Percentiles rank a stretch among this genome's conserved stretches.
These are phyloP conservation scores for Atkinsonella hypoxylon DNA, from an alignment of 2,329 filamentous ascomycete species.

Conservation along the genomic window DNA sequence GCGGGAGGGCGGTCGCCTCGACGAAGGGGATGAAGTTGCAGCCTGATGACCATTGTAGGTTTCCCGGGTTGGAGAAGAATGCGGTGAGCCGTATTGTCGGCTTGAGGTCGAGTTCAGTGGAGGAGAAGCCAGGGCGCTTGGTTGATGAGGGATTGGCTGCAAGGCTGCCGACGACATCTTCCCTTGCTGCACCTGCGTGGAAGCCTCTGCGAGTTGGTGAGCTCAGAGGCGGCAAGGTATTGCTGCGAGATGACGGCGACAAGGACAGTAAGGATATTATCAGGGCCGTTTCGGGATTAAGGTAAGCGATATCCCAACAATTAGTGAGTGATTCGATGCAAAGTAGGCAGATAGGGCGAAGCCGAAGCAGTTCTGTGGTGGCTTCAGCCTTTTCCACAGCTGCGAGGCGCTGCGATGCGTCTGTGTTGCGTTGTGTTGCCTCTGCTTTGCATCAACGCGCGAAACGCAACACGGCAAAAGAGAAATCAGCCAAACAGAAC, in stretches of 20 bases:
- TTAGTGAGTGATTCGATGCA: neutral
- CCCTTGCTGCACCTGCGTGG: conserved; percentile 10
- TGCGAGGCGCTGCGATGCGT: conserved; percentile 4
- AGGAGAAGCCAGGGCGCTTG: conserved; percentile 35
- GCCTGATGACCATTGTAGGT: conserved; percentile 43
- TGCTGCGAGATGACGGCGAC: conserved; percentile 3
- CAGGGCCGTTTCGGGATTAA: neutral
- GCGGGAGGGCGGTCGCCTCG: conserved; percentile 39
- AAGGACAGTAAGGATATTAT: neutral
- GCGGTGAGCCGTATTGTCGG: conserved; percentile 39
- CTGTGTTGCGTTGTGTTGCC: conserved; percentile 4
- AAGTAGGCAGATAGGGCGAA: conserved; percentile 2
- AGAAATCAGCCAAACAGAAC: neutral
- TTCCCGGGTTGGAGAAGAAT: conserved; percentile 41
- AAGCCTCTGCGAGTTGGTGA: neutral
- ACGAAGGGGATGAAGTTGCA: conserved; percentile 36
- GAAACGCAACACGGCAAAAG: conserved; percentile 2
- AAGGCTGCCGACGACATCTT: conserved; percentile 45
- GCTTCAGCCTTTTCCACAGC: conserved; percentile 3
- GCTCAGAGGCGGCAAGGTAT: neutral
- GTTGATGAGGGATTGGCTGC: conserved; percentile 47
- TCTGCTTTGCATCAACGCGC: conserved; percentile 4
- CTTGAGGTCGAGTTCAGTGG: conserved; percentile 36
- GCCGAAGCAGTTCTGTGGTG: neutral
- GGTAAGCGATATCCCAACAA: neutral